Percentiles rank a stretch among this genome's conserved stretches.
Evolutionary conservation across 768 basidiomycete genomes (phyloP).

Genomic region (Termitomyces sp.): DNA sequence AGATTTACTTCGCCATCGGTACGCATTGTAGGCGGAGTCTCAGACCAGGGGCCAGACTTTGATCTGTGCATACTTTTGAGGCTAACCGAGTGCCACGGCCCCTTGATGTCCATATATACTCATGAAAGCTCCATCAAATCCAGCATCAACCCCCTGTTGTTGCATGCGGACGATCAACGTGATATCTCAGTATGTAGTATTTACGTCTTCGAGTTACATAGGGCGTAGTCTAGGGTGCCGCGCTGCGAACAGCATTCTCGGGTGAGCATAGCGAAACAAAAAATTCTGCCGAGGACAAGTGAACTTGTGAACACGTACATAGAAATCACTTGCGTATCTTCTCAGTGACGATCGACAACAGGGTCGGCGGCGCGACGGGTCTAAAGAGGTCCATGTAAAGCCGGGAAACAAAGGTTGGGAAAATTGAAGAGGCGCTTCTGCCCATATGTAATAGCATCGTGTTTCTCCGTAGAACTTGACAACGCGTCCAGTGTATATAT

Average conservation of each 20-base stretch:
- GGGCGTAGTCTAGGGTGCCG: background rate
- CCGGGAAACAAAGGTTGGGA: background rate
- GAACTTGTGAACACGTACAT: no score
- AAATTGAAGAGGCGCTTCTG: background rate
- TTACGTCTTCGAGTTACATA: no score
- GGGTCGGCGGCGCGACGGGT: conserved; percentile 1
- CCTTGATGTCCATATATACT: conserved; percentile 3
- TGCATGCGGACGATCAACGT: conserved; percentile 10
- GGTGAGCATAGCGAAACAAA: background rate
- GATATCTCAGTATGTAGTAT: no score
- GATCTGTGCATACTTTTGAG: background rate
- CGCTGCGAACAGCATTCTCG: background rate
- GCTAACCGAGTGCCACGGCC: conserved; percentile 8
- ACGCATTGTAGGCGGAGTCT: background rate
- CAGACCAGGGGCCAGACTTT: background rate
- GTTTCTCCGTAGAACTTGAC: background rate
- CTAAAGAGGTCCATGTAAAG: no score
- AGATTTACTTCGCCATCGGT: background rate
- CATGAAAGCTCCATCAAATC: conserved; percentile 10
- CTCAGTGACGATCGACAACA: background rate
- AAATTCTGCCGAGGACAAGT: background rate
- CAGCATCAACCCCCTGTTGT: conserved; percentile 16
- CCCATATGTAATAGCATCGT: background rate
- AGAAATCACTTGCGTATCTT: no score
- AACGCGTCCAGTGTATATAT: background rate